Conservation (phyloP, 495 filamentous ascomycete genomes). For the Neurospora terricola region DNA sequence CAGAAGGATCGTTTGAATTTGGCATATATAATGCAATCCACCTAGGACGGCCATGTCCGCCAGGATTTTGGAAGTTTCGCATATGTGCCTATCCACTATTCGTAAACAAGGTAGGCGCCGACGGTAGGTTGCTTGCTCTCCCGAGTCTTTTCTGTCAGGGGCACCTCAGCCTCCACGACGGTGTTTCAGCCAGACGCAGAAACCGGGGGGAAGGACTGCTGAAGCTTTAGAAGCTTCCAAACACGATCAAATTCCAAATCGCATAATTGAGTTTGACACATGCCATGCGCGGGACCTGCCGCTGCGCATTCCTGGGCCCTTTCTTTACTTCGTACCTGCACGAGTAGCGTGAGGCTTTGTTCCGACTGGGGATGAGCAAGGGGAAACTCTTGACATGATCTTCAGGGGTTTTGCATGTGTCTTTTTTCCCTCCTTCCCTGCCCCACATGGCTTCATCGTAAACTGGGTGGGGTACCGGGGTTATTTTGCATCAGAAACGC, state of each 20-base stretch:
- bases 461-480: not conserved
- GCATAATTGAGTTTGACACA: not conserved
- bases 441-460: not conserved
- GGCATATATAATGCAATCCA: not conserved
- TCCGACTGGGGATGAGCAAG: not conserved
- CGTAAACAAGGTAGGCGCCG: not conserved
- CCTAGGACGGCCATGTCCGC: not conserved
- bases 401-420: not conserved
- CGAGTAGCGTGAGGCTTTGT: not conserved
- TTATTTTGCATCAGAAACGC: not conserved
- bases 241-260: not conserved
- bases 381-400: not conserved
- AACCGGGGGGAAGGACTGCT: not conserved
- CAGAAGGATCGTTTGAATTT: not conserved
- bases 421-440: not conserved
- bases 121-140: not conserved
- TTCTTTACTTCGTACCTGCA: not conserved
- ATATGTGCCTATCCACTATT: not conserved
- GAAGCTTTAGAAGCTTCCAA: not conserved
- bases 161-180: not conserved
- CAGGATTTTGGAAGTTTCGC: not conserved
- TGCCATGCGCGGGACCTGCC: not conserved
- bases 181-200: not conserved
- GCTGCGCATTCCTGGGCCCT: not conserved
- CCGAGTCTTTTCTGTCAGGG: not conserved